Conservation (phyloP, 106 monocot genomes). For the Acorus gramineus region DNA sequence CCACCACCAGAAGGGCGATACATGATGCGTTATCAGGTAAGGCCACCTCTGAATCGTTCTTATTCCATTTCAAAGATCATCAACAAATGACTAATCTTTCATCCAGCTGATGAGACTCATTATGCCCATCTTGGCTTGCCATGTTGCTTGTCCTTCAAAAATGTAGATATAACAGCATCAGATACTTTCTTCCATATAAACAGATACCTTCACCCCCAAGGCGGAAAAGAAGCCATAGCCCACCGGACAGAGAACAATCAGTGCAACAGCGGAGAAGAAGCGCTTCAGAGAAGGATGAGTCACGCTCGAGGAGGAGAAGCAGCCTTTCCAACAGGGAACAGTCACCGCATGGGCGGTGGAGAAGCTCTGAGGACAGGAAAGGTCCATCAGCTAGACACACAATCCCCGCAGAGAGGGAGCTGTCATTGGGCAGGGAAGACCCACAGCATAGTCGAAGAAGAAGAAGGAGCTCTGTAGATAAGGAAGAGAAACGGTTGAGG, state of each 20-base stretch:
- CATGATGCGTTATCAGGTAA: conserved; percentile 74
- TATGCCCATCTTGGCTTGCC: no score
- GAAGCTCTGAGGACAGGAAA: conserved; percentile 11
- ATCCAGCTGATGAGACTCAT: no score
- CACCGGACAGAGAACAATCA: conserved; percentile 16
- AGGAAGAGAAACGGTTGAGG: not conserved
- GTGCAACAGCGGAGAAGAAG: conserved; percentile 7
- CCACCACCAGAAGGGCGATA: conserved; percentile 84
- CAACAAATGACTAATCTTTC: no score
- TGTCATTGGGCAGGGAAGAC: no score
- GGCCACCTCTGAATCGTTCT: not conserved
- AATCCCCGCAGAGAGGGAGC: no score
- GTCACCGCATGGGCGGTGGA: not conserved
- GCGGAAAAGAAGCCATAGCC: conserved; percentile 11
- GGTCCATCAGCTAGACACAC: not conserved
- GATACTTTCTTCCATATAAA: no score
- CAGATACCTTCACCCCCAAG: conserved; percentile 34
- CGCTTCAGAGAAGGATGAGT: conserved; percentile 1
- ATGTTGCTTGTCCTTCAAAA: no score
- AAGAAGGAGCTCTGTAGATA: conserved; percentile 3
- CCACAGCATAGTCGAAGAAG: not conserved
- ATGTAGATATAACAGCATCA: no score
- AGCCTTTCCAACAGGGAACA: conserved; percentile 1
- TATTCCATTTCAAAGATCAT: not conserved
- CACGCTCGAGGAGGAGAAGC: conserved; percentile 6